Evolutionary conservation across 768 basidiomycete species (phyloP), one percentile per base, ranked within the genome.

Genomic region (Kwoniella europaea): DNA sequence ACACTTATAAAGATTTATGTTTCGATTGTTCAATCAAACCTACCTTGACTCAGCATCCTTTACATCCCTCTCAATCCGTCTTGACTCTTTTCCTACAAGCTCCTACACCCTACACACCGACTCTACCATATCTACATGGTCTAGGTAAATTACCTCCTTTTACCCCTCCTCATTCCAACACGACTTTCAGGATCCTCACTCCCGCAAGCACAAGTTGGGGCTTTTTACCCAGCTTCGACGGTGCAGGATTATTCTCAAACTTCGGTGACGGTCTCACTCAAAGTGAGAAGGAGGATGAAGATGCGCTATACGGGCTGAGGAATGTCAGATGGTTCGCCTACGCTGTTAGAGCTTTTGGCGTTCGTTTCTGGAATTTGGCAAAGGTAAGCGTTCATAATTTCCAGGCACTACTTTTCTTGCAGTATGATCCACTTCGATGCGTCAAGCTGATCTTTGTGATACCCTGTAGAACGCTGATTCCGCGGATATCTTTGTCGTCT

Each of bases 401-500:
- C 67, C 43, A 35, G 9, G 54, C 10, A 53, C 20, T 13, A 5
- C 62, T 3, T 29, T 44, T 27, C 12, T 29, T 42, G 0, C 20
- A 16, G 20, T 44, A 43, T 22, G 43, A 53, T 44, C 42, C 15
- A 16, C 16, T 66, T 57, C 35, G 35, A 35, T 9, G 6, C 0
- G 18, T 15, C 18, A 50, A 50, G 46, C 46, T 50, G 46, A 50
- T 15, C 13, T 50, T 15, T 50, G 46, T 50, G 43, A 10, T 29
- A 22, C 29, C 5, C 1, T 13, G 35, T 84, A 92, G 89, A 93
- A 94, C 86, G 94, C 97, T 12, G 93, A 97, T 83, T 94, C 94
- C 0, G 88, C 95, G 24, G 97, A 99, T 84, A 98, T 99, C 78
- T 86, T 96, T 64, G 90, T 98, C 73, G 93, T 99, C 76, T 88